Evolutionary conservation across 1,284 basidiomycete genomes (phyloP), one percentile per base, ranked within the genome.

Genomic region (Leccinum angustisporum): DNA sequence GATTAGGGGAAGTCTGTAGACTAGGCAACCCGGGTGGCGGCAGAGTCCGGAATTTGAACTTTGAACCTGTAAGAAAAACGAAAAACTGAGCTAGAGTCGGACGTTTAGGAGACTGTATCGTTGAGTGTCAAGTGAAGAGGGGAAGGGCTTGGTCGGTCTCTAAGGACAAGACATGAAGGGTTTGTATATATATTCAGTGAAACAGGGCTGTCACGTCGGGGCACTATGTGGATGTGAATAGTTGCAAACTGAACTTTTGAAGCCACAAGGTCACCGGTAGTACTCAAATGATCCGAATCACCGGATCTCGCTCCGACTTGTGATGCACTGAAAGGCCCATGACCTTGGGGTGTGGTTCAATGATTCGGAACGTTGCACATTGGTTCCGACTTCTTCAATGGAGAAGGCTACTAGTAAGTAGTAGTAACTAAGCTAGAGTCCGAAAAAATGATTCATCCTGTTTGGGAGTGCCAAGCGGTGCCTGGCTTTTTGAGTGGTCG

Each of bases 401-500:
- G 36, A 38, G 36, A 36, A 36, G 34, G 14, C 34, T 14, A 36
- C 34, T 14, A 36, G 5, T 36, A 14, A 30, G 27, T 30, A 8
- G 27, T 30, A 8, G 27, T 30, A 30, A 30, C 27, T 36, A 30
- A 8, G 30, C 34, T 38, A 38, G 36, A 38, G 36, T 38, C 36
- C 36, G 36, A 38, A 38, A 25, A 21, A 21, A 21, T 21, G 21
- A 21, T 21, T 3, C 25, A 38, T 38, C 36, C 36, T 27, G 48
- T 27, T 51, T 34, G 16, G n/a, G 52, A 31, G 16, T 61, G 66
- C 68, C 27, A 30, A 27, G 52, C 52, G 16, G 50, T 52, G 50
- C 50, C 27, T 9, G 50, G 50, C 50, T 30, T 52, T 30, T 52
- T 48, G 46, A 48, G 46, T 48, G 21, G 46, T 21, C 46, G 21